phyloP scores from a whole-genome alignment of 2,329 filamentous ascomycete species.

The Cercospora berteroae region DNA sequence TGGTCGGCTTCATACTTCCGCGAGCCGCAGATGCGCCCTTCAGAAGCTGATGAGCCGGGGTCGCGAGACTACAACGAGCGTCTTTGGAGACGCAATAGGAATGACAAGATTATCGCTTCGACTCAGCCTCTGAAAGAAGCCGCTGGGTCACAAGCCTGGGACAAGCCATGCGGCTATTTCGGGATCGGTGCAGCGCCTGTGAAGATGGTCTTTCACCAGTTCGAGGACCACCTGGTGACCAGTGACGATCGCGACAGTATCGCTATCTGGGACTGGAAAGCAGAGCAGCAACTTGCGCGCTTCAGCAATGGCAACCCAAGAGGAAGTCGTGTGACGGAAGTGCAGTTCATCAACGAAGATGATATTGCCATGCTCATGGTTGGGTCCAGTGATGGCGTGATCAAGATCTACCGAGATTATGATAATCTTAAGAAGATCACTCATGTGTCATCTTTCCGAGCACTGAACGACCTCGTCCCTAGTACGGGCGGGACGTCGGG shows the following conservation, averaged over 20 bases:
- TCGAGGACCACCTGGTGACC: constrained; percentile 91
- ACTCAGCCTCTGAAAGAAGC: constrained; percentile 92
- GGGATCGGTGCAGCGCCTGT: constrained; percentile 86
- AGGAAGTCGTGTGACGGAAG: constrained; percentile 87
- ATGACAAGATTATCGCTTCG: constrained; percentile 86
- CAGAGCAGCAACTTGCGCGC: constrained; percentile 68
- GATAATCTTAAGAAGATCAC: constrained; percentile 73
- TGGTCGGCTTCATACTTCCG: constrained; percentile 98
- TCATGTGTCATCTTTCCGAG: constrained; percentile 86
- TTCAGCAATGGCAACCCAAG: constrained; percentile 94
- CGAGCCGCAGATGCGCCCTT: constrained; percentile 96
- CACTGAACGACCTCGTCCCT: constrained; percentile 87
- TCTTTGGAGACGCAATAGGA: constrained; percentile 86
- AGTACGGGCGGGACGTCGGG: constrained; percentile 86
- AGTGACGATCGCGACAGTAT: constrained; percentile 91
- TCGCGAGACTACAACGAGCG: constrained; percentile 95
- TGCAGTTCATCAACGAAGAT: constrained; percentile 97
- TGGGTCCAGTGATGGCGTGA: constrained; percentile 89
- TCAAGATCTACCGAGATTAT: constrained; percentile 91
- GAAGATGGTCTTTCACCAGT: constrained; percentile 96
- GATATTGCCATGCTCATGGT: constrained; percentile 94
- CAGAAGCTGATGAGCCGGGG: constrained; percentile 92
- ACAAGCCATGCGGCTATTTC: constrained; percentile 75
- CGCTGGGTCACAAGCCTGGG: constrained; percentile 84
- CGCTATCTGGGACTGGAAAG: constrained; percentile 87